phyloP scores from a whole-genome alignment of 768 basidiomycete genomes.

The Amanita muscaria region DNA sequence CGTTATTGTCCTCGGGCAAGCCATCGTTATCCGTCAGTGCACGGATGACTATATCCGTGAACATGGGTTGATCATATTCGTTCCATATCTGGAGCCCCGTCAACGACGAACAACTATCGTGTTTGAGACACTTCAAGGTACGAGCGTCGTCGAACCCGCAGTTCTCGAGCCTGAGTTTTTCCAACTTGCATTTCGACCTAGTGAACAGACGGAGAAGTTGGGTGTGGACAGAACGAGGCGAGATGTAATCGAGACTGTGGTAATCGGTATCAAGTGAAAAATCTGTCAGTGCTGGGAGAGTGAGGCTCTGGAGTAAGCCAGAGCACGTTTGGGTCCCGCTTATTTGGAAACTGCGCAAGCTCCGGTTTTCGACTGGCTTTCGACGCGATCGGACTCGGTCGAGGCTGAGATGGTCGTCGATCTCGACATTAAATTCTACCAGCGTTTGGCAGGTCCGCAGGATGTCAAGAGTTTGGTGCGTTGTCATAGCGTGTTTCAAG shows the following conservation, averaged over 20 bases:
- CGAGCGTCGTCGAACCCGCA: neutral
- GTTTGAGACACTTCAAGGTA: neutral
- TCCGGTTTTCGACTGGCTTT: too few relatives aligned
- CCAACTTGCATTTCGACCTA: constrained; percentile 3
- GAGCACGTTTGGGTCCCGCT: neutral
- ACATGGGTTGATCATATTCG: neutral
- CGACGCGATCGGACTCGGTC: too few relatives aligned
- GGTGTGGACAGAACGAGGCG: neutral
- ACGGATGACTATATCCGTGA: neutral
- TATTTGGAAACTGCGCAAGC: neutral
- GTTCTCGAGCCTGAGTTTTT: too few relatives aligned
- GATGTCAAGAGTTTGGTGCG: too few relatives aligned
- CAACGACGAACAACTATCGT: neutral
- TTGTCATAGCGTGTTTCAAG: too few relatives aligned
- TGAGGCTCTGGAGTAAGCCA: neutral
- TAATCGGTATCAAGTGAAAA: too few relatives aligned
- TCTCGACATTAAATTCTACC: neutral
- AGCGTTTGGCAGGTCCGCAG: neutral
- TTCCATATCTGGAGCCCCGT: neutral
- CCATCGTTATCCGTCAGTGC: neutral
- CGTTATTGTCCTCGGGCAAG: neutral
- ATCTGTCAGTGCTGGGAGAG: too few relatives aligned
- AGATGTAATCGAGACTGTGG: neutral
- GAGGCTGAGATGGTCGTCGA: neutral
- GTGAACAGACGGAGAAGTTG: neutral